These are phyloP conservation scores for Cytospora paraplurivora DNA, from an alignment of 2,329 filamentous ascomycete species.

Conservation along the genomic window DNA sequence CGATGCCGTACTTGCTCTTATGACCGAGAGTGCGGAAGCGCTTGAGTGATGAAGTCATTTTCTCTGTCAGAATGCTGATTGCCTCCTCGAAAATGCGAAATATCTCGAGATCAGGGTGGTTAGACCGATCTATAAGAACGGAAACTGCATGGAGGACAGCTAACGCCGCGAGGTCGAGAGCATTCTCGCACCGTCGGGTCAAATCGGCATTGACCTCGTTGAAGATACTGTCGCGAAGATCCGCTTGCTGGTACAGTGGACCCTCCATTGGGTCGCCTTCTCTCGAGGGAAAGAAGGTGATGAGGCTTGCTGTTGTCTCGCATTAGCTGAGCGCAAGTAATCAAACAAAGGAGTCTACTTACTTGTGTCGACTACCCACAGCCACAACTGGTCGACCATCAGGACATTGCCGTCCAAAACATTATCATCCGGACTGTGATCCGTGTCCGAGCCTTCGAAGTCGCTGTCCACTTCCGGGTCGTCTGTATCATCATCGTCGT, in stretches of 20 bases:
- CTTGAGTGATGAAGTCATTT: slow-evolving; percentile 60
- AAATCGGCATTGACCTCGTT: slow-evolving; percentile 65
- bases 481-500: slow-evolving; percentile 9
- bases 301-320: slow-evolving; percentile 43
- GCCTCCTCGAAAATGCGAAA: slow-evolving; percentile 49
- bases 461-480: slow-evolving; percentile 7
- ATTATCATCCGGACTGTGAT: slow-evolving; percentile 36
- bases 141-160: slow-evolving; percentile 60
- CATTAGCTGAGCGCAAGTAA: background rate
- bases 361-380: slow-evolving; percentile 55
- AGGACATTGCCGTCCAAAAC: slow-evolving; percentile 52
- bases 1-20: slow-evolving; percentile 45
- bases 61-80: slow-evolving; percentile 50
- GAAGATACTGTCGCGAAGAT: slow-evolving; percentile 62
- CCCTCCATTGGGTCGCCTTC: slow-evolving; percentile 54
- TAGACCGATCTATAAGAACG: slow-evolving; percentile 57
- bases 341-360: slow-evolving; percentile 28
- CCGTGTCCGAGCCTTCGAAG: slow-evolving; percentile 8
- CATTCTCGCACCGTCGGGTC: slow-evolving; percentile 59
- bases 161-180: slow-evolving; percentile 59
- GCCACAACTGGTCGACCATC: slow-evolving; percentile 65
- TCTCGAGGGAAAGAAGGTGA: slow-evolving; percentile 54
- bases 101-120: slow-evolving; percentile 59
- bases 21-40: slow-evolving; percentile 58
- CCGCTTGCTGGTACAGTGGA: slow-evolving; percentile 55